Base-by-base conservation (phyloP, 2,329 filamentous ascomycete species). In the Penicillium sp. region DNA sequence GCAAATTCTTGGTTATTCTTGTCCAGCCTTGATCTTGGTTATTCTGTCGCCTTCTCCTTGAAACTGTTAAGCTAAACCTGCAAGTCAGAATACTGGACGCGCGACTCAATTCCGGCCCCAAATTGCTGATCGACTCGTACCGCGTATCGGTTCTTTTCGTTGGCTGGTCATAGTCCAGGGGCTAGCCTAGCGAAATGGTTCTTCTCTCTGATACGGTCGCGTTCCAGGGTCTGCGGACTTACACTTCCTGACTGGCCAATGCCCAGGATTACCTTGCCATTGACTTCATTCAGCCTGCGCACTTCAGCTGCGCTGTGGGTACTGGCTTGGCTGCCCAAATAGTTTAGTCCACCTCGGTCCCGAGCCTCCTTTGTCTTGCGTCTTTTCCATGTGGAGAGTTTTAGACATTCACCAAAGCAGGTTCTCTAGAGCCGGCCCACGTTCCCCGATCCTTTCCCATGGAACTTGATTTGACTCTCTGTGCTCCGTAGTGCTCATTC, bases 191-290 rank as follows among this genome's bases (percentile, higher is more conserved):
- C 42, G 49, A 52, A 52, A 54, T 63, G 60, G 55, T 59, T 62
- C 59, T 33, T 29, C 52, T 57, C 49, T 58, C 50, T 62, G 58
- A 59, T 63, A 65, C 67, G 66, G 65, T 70, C 69, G 68, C 67
- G 67, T 69, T 56, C 67, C 62, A 66, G 62, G 58, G 60, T 62
- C 65, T 58, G 62, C 55, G 31, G 48, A 44, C 59, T 42, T 57
- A 56, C 49, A 60, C 52, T 58, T 59, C 54, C 59, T 69, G 60
- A 71, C 68, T 71, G 68, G 69, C 55, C 60, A 29, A 29, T 64
- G 57, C 43, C 62, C 63, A 61, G 62, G 61, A 65, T 65, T 46
- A 52, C 58, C 65, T 65, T 67, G 61, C 58, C 61, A 58, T 67
- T 60, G 57, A 63, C 61, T 67, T 65, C 62, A 64, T 62, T 55